Percentiles rank a stretch among this genome's conserved stretches.
phyloP scores from a whole-genome alignment of 2,329 filamentous ascomycete genomes.

The Xylaria sp. region DNA sequence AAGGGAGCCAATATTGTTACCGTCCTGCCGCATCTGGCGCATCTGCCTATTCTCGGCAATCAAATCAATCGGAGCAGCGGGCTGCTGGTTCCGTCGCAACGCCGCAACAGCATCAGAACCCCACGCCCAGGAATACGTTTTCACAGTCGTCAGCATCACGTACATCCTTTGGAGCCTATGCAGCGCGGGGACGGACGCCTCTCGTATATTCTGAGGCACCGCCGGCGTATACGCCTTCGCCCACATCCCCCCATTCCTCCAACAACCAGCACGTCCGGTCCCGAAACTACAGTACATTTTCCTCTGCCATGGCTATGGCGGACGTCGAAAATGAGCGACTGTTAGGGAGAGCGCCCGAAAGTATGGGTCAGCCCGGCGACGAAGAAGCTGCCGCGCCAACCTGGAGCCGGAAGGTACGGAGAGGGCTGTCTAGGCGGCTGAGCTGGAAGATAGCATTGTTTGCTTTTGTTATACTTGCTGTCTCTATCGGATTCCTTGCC shows the following conservation, averaged over 20 bases:
- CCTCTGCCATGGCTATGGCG: slow-evolving; percentile 44
- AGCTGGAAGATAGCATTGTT: slow-evolving; percentile 35
- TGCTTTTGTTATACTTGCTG: slow-evolving; percentile 34
- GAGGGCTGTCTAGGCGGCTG: slow-evolving; percentile 34
- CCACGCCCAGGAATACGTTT: slow-evolving; percentile 24
- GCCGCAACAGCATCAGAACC: slow-evolving; percentile 13
- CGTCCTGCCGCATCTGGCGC: slow-evolving; percentile 18
- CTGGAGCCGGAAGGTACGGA: slow-evolving; percentile 32
- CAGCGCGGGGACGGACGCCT: slow-evolving; percentile 25
- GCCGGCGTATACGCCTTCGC: slow-evolving; percentile 54
- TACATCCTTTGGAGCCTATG: slow-evolving; percentile 21
- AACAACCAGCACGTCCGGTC: slow-evolving; percentile 18
- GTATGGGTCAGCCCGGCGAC: slow-evolving; percentile 44
- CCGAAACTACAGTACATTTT: slow-evolving; percentile 50
- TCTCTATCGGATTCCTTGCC: slow-evolving; percentile 37
- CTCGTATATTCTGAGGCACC: slow-evolving; percentile 47
- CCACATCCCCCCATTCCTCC: slow-evolving; percentile 21
- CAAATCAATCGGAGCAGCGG: slow-evolving; percentile 18
- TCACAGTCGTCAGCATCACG: slow-evolving; percentile 33
- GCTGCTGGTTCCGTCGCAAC: slow-evolving; percentile 14
- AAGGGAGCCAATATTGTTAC: slow-evolving; percentile 2
- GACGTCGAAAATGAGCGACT: slow-evolving; percentile 48
- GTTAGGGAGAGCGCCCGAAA: slow-evolving; percentile 48
- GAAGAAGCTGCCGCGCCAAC: slow-evolving; percentile 27
- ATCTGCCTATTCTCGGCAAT: slow-evolving; percentile 13